phyloP scores from a whole-genome alignment of 164 flowering plant species.

The Liriodendron chinense region DNA sequence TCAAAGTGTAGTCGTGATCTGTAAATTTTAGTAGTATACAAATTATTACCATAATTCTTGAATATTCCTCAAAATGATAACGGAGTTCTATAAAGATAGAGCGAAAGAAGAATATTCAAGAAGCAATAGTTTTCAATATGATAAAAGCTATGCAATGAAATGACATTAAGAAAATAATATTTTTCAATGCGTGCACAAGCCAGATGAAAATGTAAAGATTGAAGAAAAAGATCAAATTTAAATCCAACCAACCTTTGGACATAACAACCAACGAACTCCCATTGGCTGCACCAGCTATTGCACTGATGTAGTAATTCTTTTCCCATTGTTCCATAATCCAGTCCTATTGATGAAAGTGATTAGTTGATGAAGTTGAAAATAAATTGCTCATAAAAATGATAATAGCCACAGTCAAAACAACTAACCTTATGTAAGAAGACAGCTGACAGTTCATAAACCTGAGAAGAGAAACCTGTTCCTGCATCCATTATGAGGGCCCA shows the following conservation, averaged over 20 bases:
- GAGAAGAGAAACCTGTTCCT: constrained; percentile 73
- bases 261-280: constrained; percentile 91
- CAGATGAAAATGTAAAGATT: neutral
- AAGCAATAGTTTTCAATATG: too few species aligned
- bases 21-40: too few species aligned
- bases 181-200: neutral
- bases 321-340: constrained; percentile 99
- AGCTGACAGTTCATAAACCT: constrained; percentile 76
- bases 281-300: constrained; percentile 81
- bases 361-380: neutral
- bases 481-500: constrained; percentile 98
- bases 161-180: too few species aligned
- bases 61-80: too few species aligned
- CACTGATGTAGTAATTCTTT: constrained; percentile 75
- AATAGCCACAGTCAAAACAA: neutral
- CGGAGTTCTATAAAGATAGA: too few species aligned
- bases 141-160: too few species aligned
- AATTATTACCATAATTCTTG: too few species aligned
- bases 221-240: neutral
- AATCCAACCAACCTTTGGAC: constrained; percentile 69
- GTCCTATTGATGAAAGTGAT: constrained; percentile 40
- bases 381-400: neutral
- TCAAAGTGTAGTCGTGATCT: too few species aligned
- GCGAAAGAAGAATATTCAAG: too few species aligned
- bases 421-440: constrained; percentile 73